phyloP scores from a whole-genome alignment of 352 stramenopile genomes.

The Globisporangium cederbergense region DNA sequence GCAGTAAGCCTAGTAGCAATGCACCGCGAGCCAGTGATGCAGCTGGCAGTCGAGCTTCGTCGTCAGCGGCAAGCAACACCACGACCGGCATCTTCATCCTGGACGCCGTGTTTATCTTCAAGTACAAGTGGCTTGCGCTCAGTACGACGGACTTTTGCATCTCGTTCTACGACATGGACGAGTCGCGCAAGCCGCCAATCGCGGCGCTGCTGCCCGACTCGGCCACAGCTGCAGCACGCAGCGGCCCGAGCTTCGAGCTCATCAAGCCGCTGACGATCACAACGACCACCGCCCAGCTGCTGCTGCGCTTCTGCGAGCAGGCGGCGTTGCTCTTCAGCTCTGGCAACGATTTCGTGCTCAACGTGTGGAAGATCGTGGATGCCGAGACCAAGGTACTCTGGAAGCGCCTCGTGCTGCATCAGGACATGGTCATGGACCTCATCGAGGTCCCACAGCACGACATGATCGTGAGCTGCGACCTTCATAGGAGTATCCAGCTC shows the following conservation, averaged over 20 bases:
- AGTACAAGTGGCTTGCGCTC: conserved; percentile 57
- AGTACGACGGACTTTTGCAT: conserved; percentile 79
- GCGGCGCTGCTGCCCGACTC: conserved; percentile 14
- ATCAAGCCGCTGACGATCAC: conserved; percentile 54
- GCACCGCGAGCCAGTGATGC: background rate
- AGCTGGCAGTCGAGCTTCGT: background rate
- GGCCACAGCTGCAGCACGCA: conserved; percentile 10
- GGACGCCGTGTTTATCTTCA: conserved; percentile 61
- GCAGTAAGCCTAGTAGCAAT: background rate
- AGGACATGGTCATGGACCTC: conserved; percentile 62
- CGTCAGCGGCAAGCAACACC: background rate
- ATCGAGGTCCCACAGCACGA: conserved; percentile 73
- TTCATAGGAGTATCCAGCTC: conserved; percentile 66
- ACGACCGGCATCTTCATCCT: conserved; percentile 50
- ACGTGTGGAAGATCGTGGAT: conserved; percentile 68
- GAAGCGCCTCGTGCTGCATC: conserved; percentile 47
- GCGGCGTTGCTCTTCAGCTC: conserved; percentile 50
- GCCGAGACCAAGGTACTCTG: conserved; percentile 52
- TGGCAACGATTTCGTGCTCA: conserved; percentile 68
- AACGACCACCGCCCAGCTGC: conserved; percentile 53
- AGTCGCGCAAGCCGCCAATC: conserved; percentile 33
- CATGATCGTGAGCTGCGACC: conserved; percentile 69
- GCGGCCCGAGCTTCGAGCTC: conserved; percentile 32
- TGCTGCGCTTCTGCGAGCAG: conserved; percentile 63
- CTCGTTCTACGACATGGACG: conserved; percentile 77